These are phyloP conservation scores for Claviceps sp. DNA, from an alignment of 2,329 filamentous ascomycete genomes.

Conservation along the genomic window DNA sequence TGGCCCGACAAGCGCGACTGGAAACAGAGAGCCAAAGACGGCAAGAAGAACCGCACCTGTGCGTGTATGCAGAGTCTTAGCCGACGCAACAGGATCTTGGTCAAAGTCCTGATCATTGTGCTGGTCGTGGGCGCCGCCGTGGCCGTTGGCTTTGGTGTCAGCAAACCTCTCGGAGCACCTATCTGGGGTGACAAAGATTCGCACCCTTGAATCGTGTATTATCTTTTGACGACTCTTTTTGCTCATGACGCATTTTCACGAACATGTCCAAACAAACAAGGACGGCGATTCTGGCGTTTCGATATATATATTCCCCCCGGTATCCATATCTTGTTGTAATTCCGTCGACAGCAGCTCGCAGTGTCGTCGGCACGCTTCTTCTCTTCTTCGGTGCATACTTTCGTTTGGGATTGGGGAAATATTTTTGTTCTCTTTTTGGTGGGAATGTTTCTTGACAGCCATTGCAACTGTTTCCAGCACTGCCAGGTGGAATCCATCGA, in stretches of 20 bases:
- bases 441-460: not conserved
- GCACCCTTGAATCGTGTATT: not conserved
- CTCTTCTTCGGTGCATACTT: not conserved
- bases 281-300: not conserved
- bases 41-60: constrained; percentile 39
- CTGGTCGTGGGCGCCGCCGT: constrained; percentile 41
- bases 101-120: constrained; percentile 39
- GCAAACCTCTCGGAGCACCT: constrained; percentile 44
- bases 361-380: not conserved
- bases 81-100: constrained; percentile 38
- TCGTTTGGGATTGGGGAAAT: not conserved
- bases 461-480: not conserved
- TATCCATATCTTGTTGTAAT: constrained; percentile 4
- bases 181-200: constrained; percentile 33
- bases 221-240: not conserved
- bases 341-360: not conserved
- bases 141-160: constrained; percentile 45
- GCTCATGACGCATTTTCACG: constrained; percentile 7
- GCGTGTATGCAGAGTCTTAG: constrained; percentile 39
- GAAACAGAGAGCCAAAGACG: constrained; percentile 44
- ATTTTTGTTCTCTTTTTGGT: not conserved
- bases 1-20: constrained; percentile 49
- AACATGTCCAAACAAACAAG: constrained; percentile 6
- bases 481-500: not conserved
- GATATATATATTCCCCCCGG: not conserved